A percentile compares a stretch with the other conserved stretches of the same genome.
Evolutionary conservation across 768 basidiomycete species (phyloP).

Genomic region (Russula ochroleuca): DNA sequence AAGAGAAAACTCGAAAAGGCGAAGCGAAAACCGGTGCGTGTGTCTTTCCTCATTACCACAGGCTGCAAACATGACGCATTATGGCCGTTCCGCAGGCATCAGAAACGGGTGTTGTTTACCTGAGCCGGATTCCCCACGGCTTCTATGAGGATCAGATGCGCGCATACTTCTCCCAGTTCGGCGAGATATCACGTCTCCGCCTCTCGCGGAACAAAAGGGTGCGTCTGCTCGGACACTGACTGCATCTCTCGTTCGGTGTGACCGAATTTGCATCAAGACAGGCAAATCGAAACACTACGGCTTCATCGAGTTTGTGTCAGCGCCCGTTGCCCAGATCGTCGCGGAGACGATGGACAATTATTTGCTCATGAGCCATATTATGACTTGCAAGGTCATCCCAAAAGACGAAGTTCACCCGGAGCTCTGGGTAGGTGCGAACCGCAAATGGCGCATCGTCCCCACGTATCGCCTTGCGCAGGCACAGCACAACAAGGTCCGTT

Average conservation of each 20-base stretch:
- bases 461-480: constrained; percentile 62
- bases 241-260: neutral
- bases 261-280: constrained; percentile 48
- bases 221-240: neutral
- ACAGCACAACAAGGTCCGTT: constrained; percentile 75
- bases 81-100: constrained; percentile 40
- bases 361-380: constrained; percentile 88
- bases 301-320: constrained; percentile 91
- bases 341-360: constrained; percentile 99
- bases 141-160: constrained; percentile 95
- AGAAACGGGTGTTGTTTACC: constrained; percentile 80
- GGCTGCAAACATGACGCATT: neutral
- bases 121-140: constrained; percentile 92
- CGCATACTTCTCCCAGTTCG: constrained; percentile 93
- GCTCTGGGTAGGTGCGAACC: constrained; percentile 95
- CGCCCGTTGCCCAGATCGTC: constrained; percentile 88
- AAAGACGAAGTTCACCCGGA: constrained; percentile 88
- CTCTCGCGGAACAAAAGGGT: constrained; percentile 94
- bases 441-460: constrained; percentile 81
- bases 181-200: constrained; percentile 79
- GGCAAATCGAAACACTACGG: constrained; percentile 96
- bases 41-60: neutral
- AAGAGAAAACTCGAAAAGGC: constrained; percentile 53
- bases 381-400: constrained; percentile 87
- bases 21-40: constrained; percentile 59